A percentile compares a stretch with the other conserved stretches of the same genome.
Conservation (phyloP, 495 filamentous ascomycete species). For the Aspergillus haitiensis region DNA sequence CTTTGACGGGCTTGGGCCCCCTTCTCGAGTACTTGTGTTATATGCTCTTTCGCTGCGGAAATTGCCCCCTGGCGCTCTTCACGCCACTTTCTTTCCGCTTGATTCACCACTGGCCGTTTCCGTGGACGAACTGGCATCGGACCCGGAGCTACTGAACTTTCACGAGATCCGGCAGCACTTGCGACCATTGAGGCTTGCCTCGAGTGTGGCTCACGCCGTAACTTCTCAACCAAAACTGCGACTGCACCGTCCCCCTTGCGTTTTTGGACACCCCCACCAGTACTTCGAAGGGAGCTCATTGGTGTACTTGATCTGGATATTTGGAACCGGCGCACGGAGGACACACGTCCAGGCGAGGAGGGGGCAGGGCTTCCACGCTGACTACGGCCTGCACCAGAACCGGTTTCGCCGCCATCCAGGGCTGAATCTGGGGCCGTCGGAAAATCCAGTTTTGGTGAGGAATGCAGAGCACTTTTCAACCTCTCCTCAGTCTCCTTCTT, state of each 20-base stretch:
- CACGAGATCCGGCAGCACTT: constrained; percentile 23
- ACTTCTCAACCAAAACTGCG: constrained; percentile 46
- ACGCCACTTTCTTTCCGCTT: constrained; percentile 46
- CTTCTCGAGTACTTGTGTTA: constrained; percentile 38
- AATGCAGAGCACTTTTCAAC: constrained; percentile 29
- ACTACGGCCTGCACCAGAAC: neutral
- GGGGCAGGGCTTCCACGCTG: constrained; percentile 17
- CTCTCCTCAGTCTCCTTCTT: constrained; percentile 37
- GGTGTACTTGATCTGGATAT: constrained; percentile 41
- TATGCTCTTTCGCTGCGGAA: constrained; percentile 42
- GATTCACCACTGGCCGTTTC: constrained; percentile 47
- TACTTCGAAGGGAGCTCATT: constrained; percentile 25
- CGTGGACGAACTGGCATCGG: constrained; percentile 25
- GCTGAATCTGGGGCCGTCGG: constrained; percentile 1
- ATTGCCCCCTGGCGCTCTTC: constrained; percentile 40
- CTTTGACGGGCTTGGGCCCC: constrained; percentile 34
- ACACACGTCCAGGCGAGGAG: constrained; percentile 22
- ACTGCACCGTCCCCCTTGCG: constrained; percentile 36
- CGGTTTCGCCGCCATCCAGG: neutral
- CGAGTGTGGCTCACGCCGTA: constrained; percentile 40
- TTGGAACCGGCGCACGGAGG: constrained; percentile 44
- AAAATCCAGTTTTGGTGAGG: constrained; percentile 13
- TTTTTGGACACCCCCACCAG: constrained; percentile 43
- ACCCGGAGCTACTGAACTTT: constrained; percentile 5
- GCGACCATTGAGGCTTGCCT: constrained; percentile 44